Evolutionary conservation across 805 yeast species (phyloP).

Genomic region (Ogataea parapolymorpha): DNA sequence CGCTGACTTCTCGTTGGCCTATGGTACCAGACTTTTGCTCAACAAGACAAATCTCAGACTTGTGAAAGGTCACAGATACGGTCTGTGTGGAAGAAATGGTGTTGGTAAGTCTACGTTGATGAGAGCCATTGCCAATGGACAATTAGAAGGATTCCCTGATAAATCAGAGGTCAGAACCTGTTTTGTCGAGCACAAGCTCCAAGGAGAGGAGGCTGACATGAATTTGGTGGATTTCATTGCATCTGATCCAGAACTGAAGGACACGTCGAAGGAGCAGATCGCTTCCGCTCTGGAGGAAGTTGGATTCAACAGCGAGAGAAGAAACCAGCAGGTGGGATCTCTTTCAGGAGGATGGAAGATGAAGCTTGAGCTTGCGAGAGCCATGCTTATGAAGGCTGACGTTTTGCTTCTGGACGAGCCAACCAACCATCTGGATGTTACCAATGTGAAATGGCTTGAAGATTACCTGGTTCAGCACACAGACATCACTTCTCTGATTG

Average conservation of each 20-base stretch:
- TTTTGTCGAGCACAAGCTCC: constrained; percentile 95
- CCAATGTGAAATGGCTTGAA: constrained; percentile 90
- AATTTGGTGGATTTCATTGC: constrained; percentile 86
- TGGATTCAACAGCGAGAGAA: constrained; percentile 89
- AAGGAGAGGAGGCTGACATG: constrained; percentile 91
- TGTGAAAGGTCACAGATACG: constrained; percentile 93
- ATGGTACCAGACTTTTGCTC: constrained; percentile 94
- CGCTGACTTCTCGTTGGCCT: constrained; percentile 92
- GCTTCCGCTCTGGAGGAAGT: constrained; percentile 73
- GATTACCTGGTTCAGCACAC: constrained; percentile 80
- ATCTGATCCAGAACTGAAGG: constrained; percentile 74
- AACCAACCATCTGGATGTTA: constrained; percentile 95
- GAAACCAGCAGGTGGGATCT: constrained; percentile 88
- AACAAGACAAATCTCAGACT: constrained; percentile 88
- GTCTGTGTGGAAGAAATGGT: constrained; percentile 97
- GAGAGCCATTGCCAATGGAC: constrained; percentile 96
- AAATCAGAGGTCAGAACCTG: constrained; percentile 84
- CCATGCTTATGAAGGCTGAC: constrained; percentile 97
- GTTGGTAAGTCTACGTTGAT: constrained; percentile 97
- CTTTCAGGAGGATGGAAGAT: constrained; percentile 99
- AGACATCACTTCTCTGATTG: constrained; percentile 90
- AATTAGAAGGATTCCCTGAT: constrained; percentile 95
- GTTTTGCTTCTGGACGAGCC: constrained; percentile 95
- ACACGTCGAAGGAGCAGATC: constrained; percentile 66
- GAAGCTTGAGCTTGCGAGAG: constrained; percentile 98